Evolutionary conservation across 2,329 filamentous ascomycete species (phyloP).

Genomic region (Paraconiothyrium sp.): DNA sequence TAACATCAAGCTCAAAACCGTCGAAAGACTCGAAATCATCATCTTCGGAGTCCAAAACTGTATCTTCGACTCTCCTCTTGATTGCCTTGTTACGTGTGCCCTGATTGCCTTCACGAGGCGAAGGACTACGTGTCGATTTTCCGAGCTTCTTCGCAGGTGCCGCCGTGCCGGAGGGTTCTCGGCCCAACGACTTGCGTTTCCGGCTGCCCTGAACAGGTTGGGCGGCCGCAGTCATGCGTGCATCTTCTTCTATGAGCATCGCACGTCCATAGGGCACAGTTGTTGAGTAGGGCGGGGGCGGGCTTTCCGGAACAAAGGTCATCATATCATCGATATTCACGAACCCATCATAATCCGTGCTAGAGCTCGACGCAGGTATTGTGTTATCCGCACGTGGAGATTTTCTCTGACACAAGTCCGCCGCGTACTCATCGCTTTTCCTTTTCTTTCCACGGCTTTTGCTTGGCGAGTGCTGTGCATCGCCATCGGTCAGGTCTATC

Average conservation of each 20-base stretch:
- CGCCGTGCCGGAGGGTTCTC: constrained; percentile 35
- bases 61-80: constrained; percentile 29
- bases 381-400: constrained; percentile 29
- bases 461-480: constrained; percentile 29
- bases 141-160: constrained; percentile 42
- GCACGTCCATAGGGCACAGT: constrained; percentile 35
- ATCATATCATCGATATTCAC: constrained; percentile 51
- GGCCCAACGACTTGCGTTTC: constrained; percentile 45
- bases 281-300: constrained; percentile 57
- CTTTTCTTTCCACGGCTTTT: constrained; percentile 50
- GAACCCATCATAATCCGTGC: constrained; percentile 42
- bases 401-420: constrained; percentile 30
- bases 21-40: constrained; percentile 43
- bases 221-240: constrained; percentile 13
- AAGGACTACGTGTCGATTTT: constrained; percentile 34
- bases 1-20: constrained; percentile 34
- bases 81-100: neutral
- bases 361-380: constrained; percentile 25
- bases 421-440: constrained; percentile 57
- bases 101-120: constrained; percentile 23
- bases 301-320: constrained; percentile 30
- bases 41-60: constrained; percentile 44
- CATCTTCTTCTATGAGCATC: constrained; percentile 13
- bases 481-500: constrained; percentile 49
- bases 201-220: constrained; percentile 24